Base-by-base conservation (phyloP, 257 asterid species). In the Petunia axillaris region DNA sequence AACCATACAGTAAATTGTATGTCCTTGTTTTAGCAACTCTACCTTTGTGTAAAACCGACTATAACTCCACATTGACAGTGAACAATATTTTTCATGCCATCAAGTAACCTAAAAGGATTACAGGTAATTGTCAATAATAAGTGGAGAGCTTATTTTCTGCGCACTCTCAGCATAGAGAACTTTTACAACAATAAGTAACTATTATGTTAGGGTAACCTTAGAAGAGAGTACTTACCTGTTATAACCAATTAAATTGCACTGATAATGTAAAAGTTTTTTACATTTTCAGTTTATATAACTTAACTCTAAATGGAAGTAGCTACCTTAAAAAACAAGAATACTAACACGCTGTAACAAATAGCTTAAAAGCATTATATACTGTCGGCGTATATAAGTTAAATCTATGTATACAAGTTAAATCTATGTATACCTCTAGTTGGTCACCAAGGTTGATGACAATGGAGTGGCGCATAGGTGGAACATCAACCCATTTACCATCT, bases 401-500 rank as follows among this genome's bases (percentile, higher is more conserved):
- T 65, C 3, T 4, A 5, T 44, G 16, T 35, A 48, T 71, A 25
- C 25, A 11, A 1, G 44, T 48, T 48, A 52, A 73, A 11, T 73
- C 36, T 4, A 5, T 52, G 59, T n/a, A 44, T 91, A 91, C 97
- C 94, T 92, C 97, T 16, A 92, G 90, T 63, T 92, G 94, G 80
- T 92, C 94, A 0, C 94, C 93, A 2, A 90, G 62, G 89, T 92
- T 92, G 78, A 92, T 37, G 74, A 91, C 97, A 37, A 91, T 89
- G 75, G 93, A 91, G 87, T 91, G 94, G 82, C 93, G 93, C 89
- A 84, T 88, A 1, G 97, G 97, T 3, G 94, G 97, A 39, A 92
- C 97, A n/a, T 90, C 93, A 15, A 92, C 78, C 97, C 97, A 92
- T 54, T 92, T 67, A 4, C 82, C 94, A 60, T 87, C 97, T 80